Percentiles rank a stretch among this genome's conserved stretches.
Evolutionary conservation across 352 stramenopile species (phyloP).

Genomic region (Phytophthora palmivora): DNA sequence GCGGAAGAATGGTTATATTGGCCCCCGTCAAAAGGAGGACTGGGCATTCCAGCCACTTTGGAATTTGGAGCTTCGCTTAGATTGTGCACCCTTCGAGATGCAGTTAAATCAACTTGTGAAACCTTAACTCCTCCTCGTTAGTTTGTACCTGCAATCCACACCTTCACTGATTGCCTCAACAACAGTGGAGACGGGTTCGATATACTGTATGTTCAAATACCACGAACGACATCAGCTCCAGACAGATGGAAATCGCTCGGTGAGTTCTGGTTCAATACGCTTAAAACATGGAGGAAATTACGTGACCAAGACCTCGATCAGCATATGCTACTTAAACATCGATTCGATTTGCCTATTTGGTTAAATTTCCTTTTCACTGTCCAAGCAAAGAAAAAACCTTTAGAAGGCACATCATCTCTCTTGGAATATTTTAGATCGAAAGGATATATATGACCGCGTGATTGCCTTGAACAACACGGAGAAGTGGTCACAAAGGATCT

Average conservation of each 20-base stretch:
- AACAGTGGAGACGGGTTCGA: constrained; percentile 3
- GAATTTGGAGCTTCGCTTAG: no score
- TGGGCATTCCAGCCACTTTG: no score
- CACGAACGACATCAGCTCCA: no score
- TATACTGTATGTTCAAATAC: constrained; percentile 11
- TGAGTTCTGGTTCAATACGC: not conserved
- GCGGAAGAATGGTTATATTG: constrained; percentile 11
- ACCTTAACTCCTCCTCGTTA: no score
- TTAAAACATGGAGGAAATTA: not conserved
- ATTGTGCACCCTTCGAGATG: no score
- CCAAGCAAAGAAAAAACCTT: not conserved
- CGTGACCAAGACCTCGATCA: not conserved
- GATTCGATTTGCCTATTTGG: not conserved
- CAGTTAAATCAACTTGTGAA: no score
- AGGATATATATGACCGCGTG: not conserved
- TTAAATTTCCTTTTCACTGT: not conserved
- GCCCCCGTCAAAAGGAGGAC: no score
- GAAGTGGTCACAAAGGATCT: not conserved
- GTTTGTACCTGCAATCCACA: not conserved
- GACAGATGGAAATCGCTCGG: no score
- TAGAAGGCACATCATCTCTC: not conserved
- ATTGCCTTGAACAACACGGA: not conserved
- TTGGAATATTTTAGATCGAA: not conserved
- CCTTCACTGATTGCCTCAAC: not conserved
- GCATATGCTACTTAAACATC: no score